Evolutionary conservation across 371 early-diverging fungal genomes (phyloP).

Genomic region (Lichtheimia ramosa): DNA sequence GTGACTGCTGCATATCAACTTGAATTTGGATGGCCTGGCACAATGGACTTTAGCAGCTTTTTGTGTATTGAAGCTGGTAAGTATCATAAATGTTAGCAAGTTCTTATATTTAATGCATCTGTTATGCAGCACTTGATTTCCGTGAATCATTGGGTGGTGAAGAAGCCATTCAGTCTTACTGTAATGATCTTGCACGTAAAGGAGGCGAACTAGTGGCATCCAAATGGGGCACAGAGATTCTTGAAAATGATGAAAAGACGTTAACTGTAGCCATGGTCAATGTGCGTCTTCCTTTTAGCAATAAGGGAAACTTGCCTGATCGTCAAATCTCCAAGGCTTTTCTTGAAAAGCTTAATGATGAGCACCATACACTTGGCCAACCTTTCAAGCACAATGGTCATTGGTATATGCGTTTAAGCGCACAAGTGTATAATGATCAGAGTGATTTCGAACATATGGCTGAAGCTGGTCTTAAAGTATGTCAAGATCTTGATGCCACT

Average conservation of each 20-base stretch:
- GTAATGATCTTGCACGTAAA: constrained; percentile 50
- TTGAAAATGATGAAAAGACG: constrained; percentile 52
- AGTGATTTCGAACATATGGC: constrained; percentile 51
- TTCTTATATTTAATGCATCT: too few relatives aligned
- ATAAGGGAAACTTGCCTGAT: constrained; percentile 4
- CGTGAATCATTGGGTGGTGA: constrained; percentile 58
- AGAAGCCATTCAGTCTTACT: constrained; percentile 55
- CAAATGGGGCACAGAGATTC: constrained; percentile 55
- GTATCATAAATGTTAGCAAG: background rate
- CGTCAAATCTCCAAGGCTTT: constrained; percentile 22
- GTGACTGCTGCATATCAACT: constrained; percentile 20
- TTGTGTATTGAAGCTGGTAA: constrained; percentile 51
- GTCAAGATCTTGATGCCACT: constrained; percentile 19
- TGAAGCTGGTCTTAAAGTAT: constrained; percentile 41
- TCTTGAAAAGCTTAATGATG: constrained; percentile 40
- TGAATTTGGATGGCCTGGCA: constrained; percentile 46
- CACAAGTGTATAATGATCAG: constrained; percentile 61
- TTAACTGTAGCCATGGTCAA: constrained; percentile 57
- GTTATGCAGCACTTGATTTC: constrained; percentile 42
- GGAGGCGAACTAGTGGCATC: constrained; percentile 58
- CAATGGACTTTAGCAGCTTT: constrained; percentile 33
- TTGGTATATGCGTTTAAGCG: constrained; percentile 57
- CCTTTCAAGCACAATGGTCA: constrained; percentile 46
- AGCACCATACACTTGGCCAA: constrained; percentile 41
- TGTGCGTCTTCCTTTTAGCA: constrained; percentile 52